Percentiles rank a stretch among this genome's conserved stretches.
phyloP scores from a whole-genome alignment of 2,329 filamentous ascomycete genomes.

The Aspergillus fumigatiaffinis region DNA sequence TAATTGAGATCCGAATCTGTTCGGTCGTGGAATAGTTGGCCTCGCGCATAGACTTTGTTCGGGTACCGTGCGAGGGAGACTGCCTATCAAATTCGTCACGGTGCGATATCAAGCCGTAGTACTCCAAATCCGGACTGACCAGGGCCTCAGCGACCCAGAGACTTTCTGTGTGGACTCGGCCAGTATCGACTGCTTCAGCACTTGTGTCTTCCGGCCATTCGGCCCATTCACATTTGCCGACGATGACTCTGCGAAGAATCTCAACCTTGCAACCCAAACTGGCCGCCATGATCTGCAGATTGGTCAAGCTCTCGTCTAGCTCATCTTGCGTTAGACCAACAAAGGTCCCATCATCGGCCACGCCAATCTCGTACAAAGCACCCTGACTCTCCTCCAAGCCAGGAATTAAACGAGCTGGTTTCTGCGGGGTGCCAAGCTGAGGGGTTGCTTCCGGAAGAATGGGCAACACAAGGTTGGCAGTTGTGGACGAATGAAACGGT shows the following conservation, averaged over 20 bases:
- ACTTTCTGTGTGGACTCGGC: conserved; percentile 44
- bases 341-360: conserved; percentile 89
- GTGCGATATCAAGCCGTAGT: conserved; percentile 24
- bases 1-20: conserved; percentile 81
- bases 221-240: conserved; percentile 71
- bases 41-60: conserved; percentile 9
- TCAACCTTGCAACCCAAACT: conserved; percentile 84
- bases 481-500: conserved; percentile 78
- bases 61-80: background rate
- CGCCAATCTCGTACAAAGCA: conserved; percentile 92
- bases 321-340: conserved; percentile 86
- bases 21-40: conserved; percentile 53
- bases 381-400: conserved; percentile 90
- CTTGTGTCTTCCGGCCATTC: conserved; percentile 36
- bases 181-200: conserved; percentile 16
- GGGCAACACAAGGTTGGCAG: conserved; percentile 70
- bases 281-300: conserved; percentile 83
- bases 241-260: conserved; percentile 73
- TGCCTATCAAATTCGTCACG: background rate
- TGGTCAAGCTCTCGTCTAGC: conserved; percentile 83
- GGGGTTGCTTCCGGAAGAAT: conserved; percentile 62
- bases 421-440: conserved; percentile 54
- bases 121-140: conserved; percentile 67
- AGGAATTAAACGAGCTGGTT: conserved; percentile 56
- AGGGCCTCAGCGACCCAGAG: conserved; percentile 89